Percentiles rank a stretch among this genome's conserved stretches.
These are phyloP conservation scores for Arabidopsis lyrata DNA, from an alignment of 441 rosid genomes.

Conservation along the genomic window DNA sequence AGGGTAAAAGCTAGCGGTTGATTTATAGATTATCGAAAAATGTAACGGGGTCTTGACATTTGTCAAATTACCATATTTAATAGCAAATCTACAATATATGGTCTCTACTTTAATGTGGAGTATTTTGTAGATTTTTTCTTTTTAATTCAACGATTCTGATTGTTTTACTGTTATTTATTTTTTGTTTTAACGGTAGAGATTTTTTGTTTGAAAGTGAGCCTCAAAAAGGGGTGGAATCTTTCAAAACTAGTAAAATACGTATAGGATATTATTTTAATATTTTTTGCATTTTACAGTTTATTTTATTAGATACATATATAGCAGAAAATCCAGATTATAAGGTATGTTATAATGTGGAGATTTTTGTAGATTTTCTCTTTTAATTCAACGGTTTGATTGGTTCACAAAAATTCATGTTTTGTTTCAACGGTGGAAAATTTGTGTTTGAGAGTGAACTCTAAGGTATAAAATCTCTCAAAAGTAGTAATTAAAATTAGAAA, in stretches of 20 bases:
- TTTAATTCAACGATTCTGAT: background rate
- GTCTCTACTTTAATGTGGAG: background rate
- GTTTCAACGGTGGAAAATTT: background rate
- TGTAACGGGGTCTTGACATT: conserved; percentile 9
- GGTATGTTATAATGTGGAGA: background rate
- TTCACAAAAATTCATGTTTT: background rate
- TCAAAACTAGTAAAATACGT: background rate
- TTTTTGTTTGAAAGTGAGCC: background rate
- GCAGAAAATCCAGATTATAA: background rate
- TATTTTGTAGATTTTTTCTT: background rate
- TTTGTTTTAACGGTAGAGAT: background rate
- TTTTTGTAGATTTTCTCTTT: background rate
- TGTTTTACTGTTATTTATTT: background rate
- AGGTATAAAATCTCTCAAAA: background rate
- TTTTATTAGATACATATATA: background rate
- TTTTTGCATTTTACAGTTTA: background rate
- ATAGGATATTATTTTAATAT: background rate
- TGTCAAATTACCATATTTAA: conserved; percentile 18
- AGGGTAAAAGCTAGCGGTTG: background rate
- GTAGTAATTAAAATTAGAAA: background rate
- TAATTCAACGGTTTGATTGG: background rate
- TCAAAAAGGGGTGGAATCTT: background rate
- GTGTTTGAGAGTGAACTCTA: background rate
- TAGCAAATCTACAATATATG: background rate
- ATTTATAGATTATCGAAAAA: background rate